Base-by-base conservation (phyloP, 805 yeast genomes). In the Candida ponderosae region DNA sequence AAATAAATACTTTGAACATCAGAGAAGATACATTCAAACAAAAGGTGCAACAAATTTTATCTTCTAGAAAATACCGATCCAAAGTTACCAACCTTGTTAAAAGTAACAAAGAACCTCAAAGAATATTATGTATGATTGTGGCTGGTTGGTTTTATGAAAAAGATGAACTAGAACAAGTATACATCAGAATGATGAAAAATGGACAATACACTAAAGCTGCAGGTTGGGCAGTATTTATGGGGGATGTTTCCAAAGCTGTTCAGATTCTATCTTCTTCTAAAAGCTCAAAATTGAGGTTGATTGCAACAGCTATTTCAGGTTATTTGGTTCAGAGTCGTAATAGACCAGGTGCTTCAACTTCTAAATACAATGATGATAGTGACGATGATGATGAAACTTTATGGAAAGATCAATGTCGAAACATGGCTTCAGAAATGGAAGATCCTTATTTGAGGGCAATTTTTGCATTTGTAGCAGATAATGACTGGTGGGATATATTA, bases 161-260 rank as follows among this genome's bases (percentile, higher is more conserved):
- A 15, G 63, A 73, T 19, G 95, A 86, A 53, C 70, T 87, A 43
- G 95, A 88, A 45, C 77, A 72, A 29, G 78, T 81, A 43, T 69
- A 84, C 29, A 60, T 62, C 18, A 65, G 67, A 30, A 65, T 90
- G 30, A 74, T 80, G 18, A 57, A 62, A 0, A 57, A 63, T 14
- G 88, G 83, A 0, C 72, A 74, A 41, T 73, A 72, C 43, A 95
- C 88, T 43, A 80, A 90, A 53, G 97, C 98, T 1, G 98, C 97
- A 1, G 97, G 95, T 0, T 86, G 96, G 95, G 97, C 97, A 0
- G 89, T 88, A 0, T 90, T 90, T 57, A 90, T 86, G 54, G 96
- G 95, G 6, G 85, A 88, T 56, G 83, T 90, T 3, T 70, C 74
- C 3, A 70, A 78, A 35, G 95, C 97, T 0, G 83, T 89, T 4